Evolutionary conservation across 192 early-diverging fungal species (phyloP).

Genomic region (Coemansia reversa): DNA sequence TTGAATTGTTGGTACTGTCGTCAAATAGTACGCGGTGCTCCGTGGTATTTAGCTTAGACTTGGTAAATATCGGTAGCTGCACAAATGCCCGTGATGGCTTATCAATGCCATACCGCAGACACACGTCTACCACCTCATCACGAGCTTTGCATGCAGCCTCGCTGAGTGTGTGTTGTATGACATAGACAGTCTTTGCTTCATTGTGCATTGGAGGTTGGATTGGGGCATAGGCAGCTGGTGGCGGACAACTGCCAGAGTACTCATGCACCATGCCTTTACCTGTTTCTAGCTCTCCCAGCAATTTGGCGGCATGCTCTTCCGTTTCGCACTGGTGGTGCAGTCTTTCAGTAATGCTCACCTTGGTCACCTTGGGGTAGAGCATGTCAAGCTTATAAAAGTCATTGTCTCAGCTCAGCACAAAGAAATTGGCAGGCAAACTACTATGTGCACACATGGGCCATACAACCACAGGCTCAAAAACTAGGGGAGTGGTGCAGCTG

Average conservation of each 20-base stretch:
- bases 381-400: conserved; percentile 6
- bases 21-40: conserved; percentile 21
- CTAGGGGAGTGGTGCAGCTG: too few species aligned
- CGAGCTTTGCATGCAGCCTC: conserved; percentile 1
- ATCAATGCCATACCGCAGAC: conserved; percentile 21
- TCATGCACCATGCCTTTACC: conserved; percentile 7
- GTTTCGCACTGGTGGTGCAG: not conserved
- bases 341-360: not conserved
- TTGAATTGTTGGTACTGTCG: conserved; percentile 16
- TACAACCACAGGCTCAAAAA: too few species aligned
- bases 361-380: not conserved
- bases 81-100: conserved; percentile 4
- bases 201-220: conserved; percentile 16
- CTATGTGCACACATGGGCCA: not conserved
- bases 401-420: not conserved
- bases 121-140: not conserved
- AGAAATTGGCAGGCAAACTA: conserved; percentile 6
- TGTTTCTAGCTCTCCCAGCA: conserved; percentile 1
- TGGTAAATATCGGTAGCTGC: conserved; percentile 15
- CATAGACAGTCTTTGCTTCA: not conserved
- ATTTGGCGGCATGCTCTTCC: not conserved
- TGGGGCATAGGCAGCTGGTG: conserved; percentile 14
- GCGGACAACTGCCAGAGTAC: conserved; percentile 23
- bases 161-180: conserved; percentile 15
- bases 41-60: conserved; percentile 14